Base-by-base conservation (phyloP, 495 filamentous ascomycete genomes). In the Amniculicola lignicola region DNA sequence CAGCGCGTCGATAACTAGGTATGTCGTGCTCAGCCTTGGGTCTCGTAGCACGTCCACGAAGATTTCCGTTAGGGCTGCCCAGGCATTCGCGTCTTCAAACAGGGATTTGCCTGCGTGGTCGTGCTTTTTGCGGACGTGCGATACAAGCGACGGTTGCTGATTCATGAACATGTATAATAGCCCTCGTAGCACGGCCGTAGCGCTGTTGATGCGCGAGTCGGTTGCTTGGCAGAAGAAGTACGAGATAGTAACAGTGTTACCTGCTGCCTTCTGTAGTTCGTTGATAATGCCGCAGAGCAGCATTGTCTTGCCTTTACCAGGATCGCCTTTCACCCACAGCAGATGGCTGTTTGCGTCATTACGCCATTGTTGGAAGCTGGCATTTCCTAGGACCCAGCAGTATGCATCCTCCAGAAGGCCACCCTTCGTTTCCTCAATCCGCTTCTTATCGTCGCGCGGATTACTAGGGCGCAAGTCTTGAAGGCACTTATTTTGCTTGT, bases 271-370 rank as follows among this genome's bases (percentile, higher is more conserved):
- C n/a, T n/a, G n/a, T n/a, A n/a, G n/a, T n/a, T n/a, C n/a, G n/a
- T n/a, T n/a, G n/a, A n/a, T n/a, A n/a, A n/a, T n/a, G n/a, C n/a
- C n/a, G n/a, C n/a, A n/a, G n/a, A n/a, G n/a, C n/a, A n/a, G n/a
- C n/a, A n/a, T n/a, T n/a, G n/a, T n/a, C n/a, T n/a, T n/a, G n/a
- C n/a, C n/a, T n/a, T n/a, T n/a, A n/a, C n/a, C n/a, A n/a, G n/a
- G n/a, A n/a, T n/a, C n/a, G n/a, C n/a, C n/a, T 4, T 42, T 76
- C 23, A 77, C 69, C 75, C 74, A 78, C 22, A 78, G 71, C 23
- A 75, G 54, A 19, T 52, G 64, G 40, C 44, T 67, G 7, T 71
- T 38, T 7, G 49, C 6, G 35, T 64, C 55, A 43, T 71, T 31
- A 7, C 41, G 59, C 70, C 72, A 76, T 61, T 58, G 25, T 47